Evolutionary conservation across 371 early-diverging fungal species (phyloP), one percentile per base, ranked within the genome.

Genomic region (Haplosporangium sp.): DNA sequence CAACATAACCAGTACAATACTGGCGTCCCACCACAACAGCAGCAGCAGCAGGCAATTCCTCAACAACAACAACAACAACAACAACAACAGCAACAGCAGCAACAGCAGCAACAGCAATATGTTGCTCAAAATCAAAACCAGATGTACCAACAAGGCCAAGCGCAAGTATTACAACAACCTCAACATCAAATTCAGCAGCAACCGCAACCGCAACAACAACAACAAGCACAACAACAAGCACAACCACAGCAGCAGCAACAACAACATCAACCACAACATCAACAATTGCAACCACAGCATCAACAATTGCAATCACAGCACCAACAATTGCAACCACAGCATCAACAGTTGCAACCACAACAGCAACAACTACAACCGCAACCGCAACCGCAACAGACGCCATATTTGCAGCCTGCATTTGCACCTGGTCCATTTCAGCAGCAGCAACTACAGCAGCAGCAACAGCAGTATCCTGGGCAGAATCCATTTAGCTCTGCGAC

Each of bases 331-430:
- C 66, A 72, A 9, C 63, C 42, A n/a, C 19, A 27, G 5, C 63
- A 63, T 19, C 67, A 66, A 45, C 58, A 47, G 62, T 74, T 13
- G 60, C 67, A 57, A 42, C 64, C 56, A 40, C 69, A 68, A 13
- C 67, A 73, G 10, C 65, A 63, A 34, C 61, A 34, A 11, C 53
- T 5, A 52, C 65, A 40, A 35, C 60, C 50, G 20, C 71, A 71
- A 19, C 55, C 59, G n/a, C 65, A 56, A 38, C 27, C 27, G 27
- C 63, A 56, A 34, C 71, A 52, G 4, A 66, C 61, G 34, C 45
- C 65, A 13, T 69, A 62, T 44, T 44, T 69, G 58, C 72, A 72
- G 55, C 56, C 56, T 20, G 67, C 72, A 4, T 72, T 53, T 52
- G 39, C 63, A 11, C 62, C 53, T 7, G 35, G 56, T 50, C 39